A percentile compares a stretch with the other conserved stretches of the same genome.
These are phyloP conservation scores for Alternaria panax DNA, from an alignment of 2,329 filamentous ascomycete species.

Conservation along the genomic window DNA sequence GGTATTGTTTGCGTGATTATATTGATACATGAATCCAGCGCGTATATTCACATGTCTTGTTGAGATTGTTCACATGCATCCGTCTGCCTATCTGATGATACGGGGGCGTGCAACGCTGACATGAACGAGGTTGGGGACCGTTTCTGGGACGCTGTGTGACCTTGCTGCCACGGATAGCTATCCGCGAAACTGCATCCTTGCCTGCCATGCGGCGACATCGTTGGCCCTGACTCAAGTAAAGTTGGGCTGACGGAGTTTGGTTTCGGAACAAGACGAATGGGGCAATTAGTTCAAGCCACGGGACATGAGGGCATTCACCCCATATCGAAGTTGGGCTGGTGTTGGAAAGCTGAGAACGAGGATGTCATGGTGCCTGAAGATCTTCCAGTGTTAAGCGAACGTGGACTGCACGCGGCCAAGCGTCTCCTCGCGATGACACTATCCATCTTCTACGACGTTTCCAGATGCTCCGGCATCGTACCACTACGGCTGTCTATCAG, in stretches of 20 bases:
- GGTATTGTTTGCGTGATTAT: constrained; percentile 7
- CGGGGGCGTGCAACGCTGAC: background rate
- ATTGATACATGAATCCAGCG: background rate
- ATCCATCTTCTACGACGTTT: constrained; percentile 13
- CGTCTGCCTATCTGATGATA: background rate
- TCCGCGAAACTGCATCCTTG: constrained; percentile 4
- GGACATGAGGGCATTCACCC: background rate
- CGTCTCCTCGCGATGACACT: constrained; percentile 16
- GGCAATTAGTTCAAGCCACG: background rate
- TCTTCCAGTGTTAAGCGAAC: constrained; percentile 22
- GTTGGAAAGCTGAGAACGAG: constrained; percentile 2
- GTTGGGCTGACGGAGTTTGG: constrained; percentile 6
- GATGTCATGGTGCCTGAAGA: constrained; percentile 23
- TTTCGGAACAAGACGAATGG: background rate
- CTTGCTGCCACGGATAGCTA: constrained; percentile 7
- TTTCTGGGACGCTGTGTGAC: constrained; percentile 6
- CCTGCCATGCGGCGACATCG: constrained; percentile 1
- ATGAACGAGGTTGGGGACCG: background rate
- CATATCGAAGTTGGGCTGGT: background rate
- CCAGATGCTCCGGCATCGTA: constrained; percentile 17
- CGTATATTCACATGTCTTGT: background rate
- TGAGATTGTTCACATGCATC: background rate
- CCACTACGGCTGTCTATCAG: constrained; percentile 16
- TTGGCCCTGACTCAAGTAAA: constrained; percentile 6
- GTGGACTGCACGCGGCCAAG: constrained; percentile 18